phyloP scores from a whole-genome alignment of 495 filamentous ascomycete species.

The Xylaria intraflava region DNA sequence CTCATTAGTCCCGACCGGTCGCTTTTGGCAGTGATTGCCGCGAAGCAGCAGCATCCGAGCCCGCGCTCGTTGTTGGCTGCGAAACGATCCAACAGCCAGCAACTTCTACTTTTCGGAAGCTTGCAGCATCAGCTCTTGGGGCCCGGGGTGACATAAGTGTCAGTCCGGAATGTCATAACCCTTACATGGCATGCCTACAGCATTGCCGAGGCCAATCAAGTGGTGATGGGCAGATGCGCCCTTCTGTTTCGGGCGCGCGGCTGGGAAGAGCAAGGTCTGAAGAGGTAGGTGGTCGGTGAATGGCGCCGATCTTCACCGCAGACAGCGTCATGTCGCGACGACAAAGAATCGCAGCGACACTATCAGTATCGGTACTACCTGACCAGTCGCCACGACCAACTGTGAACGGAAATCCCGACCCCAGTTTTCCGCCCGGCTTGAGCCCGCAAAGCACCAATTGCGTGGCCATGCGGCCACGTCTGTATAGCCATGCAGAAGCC shows the following conservation, averaged over 20 bases:
- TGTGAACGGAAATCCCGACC: not conserved
- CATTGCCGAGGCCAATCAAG: slow-evolving; percentile 4
- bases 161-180: not conserved
- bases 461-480: not conserved
- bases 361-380: slow-evolving; percentile 3
- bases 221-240: not conserved
- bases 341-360: not conserved
- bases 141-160: not conserved
- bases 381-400: not conserved
- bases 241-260: slow-evolving; percentile 6
- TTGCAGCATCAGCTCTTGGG: not conserved
- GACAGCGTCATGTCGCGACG: slow-evolving; percentile 2
- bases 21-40: not conserved
- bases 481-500: not conserved
- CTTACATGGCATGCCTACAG: not conserved
- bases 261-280: slow-evolving; percentile 6
- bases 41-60: not conserved
- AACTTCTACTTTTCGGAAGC: not conserved
- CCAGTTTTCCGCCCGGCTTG: not conserved
- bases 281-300: slow-evolving; percentile 6
- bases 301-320: slow-evolving; percentile 8
- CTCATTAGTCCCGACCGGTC: not conserved
- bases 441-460: not conserved
- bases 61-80: not conserved
- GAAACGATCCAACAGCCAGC: not conserved